These are phyloP conservation scores for Botrytis deweyae DNA, from an alignment of 2,329 filamentous ascomycete genomes.

Conservation along the genomic window DNA sequence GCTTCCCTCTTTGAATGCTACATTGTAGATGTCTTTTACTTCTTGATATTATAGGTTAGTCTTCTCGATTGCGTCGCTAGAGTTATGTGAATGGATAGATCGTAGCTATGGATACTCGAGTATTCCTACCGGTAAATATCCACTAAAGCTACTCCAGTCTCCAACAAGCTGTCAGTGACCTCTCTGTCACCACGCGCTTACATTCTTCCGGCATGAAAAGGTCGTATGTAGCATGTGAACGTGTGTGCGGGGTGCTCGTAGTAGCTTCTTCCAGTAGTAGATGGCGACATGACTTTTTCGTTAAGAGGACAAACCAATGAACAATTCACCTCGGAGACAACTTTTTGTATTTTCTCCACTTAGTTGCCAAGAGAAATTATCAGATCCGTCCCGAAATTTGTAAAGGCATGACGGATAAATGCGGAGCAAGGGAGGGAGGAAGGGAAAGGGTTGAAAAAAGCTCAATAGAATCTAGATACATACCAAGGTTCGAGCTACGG, in stretches of 20 bases:
- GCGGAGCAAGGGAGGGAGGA: slow-evolving; percentile 6
- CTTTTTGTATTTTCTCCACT: not conserved
- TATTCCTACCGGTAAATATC: not conserved
- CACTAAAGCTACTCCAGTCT: not conserved
- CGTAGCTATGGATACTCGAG: not conserved
- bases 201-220: not conserved
- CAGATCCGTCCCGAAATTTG: slow-evolving; percentile 20
- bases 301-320: not conserved
- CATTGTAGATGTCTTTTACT: not conserved
- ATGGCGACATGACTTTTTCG: not conserved
- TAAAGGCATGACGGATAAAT: slow-evolving; percentile 1
- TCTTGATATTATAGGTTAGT: not conserved
- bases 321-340: not conserved
- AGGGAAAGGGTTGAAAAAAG: not conserved
- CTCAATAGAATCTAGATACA: not conserved
- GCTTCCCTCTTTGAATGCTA: not conserved
- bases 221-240: not conserved
- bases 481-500: not conserved
- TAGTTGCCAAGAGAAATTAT: slow-evolving; percentile 22
- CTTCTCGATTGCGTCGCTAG: not conserved
- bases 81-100: not conserved
- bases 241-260: not conserved
- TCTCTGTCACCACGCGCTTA: not conserved
- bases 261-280: not conserved
- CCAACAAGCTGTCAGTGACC: not conserved